phyloP scores from a whole-genome alignment of 2,329 filamentous ascomycete species.

The Rugonectria rugulosa region DNA sequence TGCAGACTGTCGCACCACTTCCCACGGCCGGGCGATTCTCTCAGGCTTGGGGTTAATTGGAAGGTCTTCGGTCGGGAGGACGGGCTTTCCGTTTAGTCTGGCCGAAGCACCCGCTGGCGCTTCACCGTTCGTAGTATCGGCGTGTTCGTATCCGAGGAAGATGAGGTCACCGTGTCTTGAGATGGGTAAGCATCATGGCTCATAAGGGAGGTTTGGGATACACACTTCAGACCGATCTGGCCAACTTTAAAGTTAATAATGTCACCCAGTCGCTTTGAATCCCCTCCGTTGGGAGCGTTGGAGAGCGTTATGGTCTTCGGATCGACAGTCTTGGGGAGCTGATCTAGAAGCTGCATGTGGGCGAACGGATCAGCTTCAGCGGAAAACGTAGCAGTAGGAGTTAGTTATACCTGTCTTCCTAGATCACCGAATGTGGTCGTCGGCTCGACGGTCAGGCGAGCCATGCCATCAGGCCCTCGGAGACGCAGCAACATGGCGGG shows the following conservation, averaged over 20 bases:
- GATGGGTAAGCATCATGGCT: conserved; percentile 28
- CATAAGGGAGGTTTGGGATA: background rate
- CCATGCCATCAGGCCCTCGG: conserved; percentile 91
- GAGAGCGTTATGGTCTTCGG: conserved; percentile 67
- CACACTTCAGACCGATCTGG: conserved; percentile 67
- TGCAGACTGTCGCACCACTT: conserved; percentile 84
- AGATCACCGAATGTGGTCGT: conserved; percentile 75
- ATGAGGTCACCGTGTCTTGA: conserved; percentile 87
- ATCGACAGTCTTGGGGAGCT: conserved; percentile 69
- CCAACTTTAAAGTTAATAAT: conserved; percentile 63
- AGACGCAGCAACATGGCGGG: conserved; percentile 83
- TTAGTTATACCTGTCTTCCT: conserved; percentile 57
- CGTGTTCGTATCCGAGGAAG: conserved; percentile 80
- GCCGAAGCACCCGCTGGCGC: conserved; percentile 59
- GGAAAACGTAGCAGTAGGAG: background rate
- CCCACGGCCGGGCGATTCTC: conserved; percentile 68
- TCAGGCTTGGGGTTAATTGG: conserved; percentile 75
- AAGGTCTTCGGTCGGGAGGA: conserved; percentile 72
- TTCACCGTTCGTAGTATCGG: conserved; percentile 48
- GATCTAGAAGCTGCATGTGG: conserved; percentile 58
- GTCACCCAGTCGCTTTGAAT: conserved; percentile 65
- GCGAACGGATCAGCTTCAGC: conserved; percentile 23
- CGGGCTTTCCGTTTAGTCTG: conserved; percentile 79
- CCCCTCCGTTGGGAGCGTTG: conserved; percentile 65
- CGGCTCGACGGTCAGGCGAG: conserved; percentile 80